phyloP scores from a whole-genome alignment of 2,329 filamentous ascomycete genomes.

The Ceratocystis ficicola region DNA sequence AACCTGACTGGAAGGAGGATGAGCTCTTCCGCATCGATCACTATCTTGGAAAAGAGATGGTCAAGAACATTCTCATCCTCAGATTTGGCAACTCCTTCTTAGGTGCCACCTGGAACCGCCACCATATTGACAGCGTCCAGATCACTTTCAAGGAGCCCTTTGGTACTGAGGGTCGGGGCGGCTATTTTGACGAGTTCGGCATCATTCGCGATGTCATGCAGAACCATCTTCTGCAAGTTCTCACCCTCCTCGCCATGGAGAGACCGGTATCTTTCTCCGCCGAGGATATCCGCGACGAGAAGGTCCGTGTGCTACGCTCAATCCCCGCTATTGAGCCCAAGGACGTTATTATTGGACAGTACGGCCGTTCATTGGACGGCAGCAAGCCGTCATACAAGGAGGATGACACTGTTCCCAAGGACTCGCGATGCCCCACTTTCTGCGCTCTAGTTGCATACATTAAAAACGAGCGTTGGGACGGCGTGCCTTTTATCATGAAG shows the following conservation, averaged over 20 bases:
- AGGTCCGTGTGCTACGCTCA: conserved; percentile 85
- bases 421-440: conserved; percentile 95
- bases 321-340: conserved; percentile 95
- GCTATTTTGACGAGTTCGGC: conserved; percentile 98
- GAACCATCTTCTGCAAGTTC: conserved; percentile 93
- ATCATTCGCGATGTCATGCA: conserved; percentile 99
- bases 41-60: conserved; percentile 99
- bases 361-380: conserved; percentile 89
- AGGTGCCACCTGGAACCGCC: conserved; percentile 95
- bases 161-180: conserved; percentile 91
- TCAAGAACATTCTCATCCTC: conserved; percentile 98
- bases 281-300: conserved; percentile 97
- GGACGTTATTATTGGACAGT: conserved; percentile 99
- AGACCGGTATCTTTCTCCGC: conserved; percentile 94
- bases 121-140: conserved; percentile 98
- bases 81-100: conserved; percentile 98
- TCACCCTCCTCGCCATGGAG: conserved; percentile 96
- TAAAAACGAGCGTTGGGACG: conserved; percentile 99
- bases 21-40: conserved; percentile 99
- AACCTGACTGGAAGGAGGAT: conserved; percentile 97
- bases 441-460: conserved; percentile 95
- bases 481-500: conserved; percentile 98
- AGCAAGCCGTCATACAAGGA: conserved; percentile 97
- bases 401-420: conserved; percentile 94
- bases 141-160: conserved; percentile 99